Evolutionary conservation across 208 protist species (phyloP).

Genomic region (Crithidia expoeki): DNA sequence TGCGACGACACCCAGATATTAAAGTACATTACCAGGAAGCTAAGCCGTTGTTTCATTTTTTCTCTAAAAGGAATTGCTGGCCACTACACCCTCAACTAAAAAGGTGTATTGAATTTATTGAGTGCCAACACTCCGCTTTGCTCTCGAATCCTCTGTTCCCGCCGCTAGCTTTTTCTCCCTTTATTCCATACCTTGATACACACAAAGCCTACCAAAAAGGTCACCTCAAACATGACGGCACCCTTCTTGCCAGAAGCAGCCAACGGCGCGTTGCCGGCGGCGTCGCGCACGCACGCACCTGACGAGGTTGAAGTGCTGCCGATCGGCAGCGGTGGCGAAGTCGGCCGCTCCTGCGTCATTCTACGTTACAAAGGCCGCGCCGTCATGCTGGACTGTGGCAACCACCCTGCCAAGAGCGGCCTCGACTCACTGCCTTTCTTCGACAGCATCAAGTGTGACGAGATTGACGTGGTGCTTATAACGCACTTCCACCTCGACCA

Average conservation of each 20-base stretch:
- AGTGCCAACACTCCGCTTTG: too few species aligned
- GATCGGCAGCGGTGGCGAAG: slow-evolving; percentile 97
- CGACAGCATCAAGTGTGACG: slow-evolving; percentile 93
- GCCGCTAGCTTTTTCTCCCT: too few species aligned
- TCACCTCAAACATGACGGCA: slow-evolving; percentile 10
- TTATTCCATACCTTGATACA: too few species aligned
- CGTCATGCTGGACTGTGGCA: slow-evolving; percentile 99
- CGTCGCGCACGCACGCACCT: slow-evolving; percentile 18
- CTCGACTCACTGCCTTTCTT: slow-evolving; percentile 97
- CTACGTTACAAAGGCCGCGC: slow-evolving; percentile 95
- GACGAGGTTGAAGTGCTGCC: slow-evolving; percentile 95
- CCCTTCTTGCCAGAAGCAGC: slow-evolving; percentile 22
- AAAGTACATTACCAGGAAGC: too few species aligned
- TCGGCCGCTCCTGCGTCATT: slow-evolving; percentile 97
- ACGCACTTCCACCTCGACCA: slow-evolving; percentile 99
- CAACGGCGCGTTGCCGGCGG: not conserved
- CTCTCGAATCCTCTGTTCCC: too few species aligned
- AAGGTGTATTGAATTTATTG: too few species aligned
- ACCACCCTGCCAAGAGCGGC: slow-evolving; percentile 97
- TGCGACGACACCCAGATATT: too few species aligned
- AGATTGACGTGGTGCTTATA: slow-evolving; percentile 96
- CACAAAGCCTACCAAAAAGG: too few species aligned
- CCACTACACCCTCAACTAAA: too few species aligned
- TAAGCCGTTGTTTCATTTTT: too few species aligned
- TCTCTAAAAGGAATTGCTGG: too few species aligned